phyloP scores from a whole-genome alignment of 352 stramenopile species.

The Globisporangium mamillatum region DNA sequence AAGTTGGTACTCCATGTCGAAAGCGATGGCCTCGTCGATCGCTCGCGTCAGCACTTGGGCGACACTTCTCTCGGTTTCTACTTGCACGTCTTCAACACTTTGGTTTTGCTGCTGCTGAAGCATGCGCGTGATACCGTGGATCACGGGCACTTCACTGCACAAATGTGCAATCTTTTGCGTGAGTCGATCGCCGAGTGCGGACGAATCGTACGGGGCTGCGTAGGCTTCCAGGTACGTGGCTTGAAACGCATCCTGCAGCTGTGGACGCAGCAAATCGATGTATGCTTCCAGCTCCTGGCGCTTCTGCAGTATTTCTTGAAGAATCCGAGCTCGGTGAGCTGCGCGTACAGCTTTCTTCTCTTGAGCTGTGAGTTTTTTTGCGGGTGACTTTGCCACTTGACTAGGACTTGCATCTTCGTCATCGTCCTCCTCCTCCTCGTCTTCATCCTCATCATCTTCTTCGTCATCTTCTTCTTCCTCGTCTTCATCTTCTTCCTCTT shows the following conservation, averaged over 20 bases:
- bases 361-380: slow-evolving; percentile 7
- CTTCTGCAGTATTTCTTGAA: slow-evolving; percentile 17
- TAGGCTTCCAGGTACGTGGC: slow-evolving; percentile 25
- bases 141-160: slow-evolving; percentile 40
- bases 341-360: slow-evolving; percentile 16
- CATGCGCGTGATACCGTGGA: slow-evolving; percentile 34
- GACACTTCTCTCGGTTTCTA: slow-evolving; percentile 18
- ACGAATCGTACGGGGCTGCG: slow-evolving; percentile 32
- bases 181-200: slow-evolving; percentile 24
- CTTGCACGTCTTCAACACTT: background rate
- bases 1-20: slow-evolving; percentile 26
- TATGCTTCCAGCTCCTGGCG: slow-evolving; percentile 12
- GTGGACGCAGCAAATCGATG: slow-evolving; percentile 23
- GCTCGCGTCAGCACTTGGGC: slow-evolving; percentile 27
- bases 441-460: slow-evolving; percentile 22
- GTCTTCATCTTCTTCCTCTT: slow-evolving; percentile 23
- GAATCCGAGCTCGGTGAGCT: slow-evolving; percentile 1
- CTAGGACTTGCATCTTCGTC: slow-evolving; percentile 10
- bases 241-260: slow-evolving; percentile 35
- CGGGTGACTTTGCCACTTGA: background rate
- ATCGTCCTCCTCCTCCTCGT: slow-evolving; percentile 7
- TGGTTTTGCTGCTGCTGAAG: background rate
- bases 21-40: slow-evolving; percentile 42
- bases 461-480: slow-evolving; percentile 28
- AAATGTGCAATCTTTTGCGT: slow-evolving; percentile 27